Base-by-base conservation (phyloP, 805 yeast genomes). In the Starmerella davenportii region DNA sequence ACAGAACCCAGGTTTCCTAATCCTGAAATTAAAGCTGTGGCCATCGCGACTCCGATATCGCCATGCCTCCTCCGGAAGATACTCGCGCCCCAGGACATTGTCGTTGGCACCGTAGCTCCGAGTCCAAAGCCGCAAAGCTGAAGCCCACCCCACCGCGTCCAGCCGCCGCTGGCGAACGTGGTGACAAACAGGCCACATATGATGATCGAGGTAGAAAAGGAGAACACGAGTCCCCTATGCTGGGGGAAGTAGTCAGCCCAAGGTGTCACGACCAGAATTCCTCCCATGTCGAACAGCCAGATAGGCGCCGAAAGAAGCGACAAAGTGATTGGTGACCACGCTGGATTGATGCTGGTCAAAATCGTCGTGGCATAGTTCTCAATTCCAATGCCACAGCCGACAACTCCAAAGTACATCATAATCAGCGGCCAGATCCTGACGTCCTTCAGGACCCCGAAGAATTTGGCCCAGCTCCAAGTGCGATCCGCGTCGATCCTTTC, bases 391-490 rank as follows among this genome's bases (percentile, higher is more conserved):
- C 94, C 94, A n/a, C 81, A 72, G 35, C 93, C 94, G 20, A 81
- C 93, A 17, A 79, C 93, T 16, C 93, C 94, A 54, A 81, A 82
- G 59, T 81, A 81, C 93, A 81, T 81, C 59, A 81, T 63, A 34
- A 79, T 63, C 42, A 82, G 57, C 1, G 93, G 90, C 85, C 85
- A 80, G 31, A 76, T 63, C 46, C 90, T 65, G 34, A 66, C 51
- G 53, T 82, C 93, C 24, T 63, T 49, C 18, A 79, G 46, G 30
- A 81, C 68, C 7, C 53, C 55, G 31, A 57, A 49, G 23, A 81
- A 62, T 43, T 79, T 87, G 29, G 55, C 61, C 63, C 70, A 61
- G 0, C 65, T 65, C 87, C 90, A 81, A 4, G 54, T 45, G 3
- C 59, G 41, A 25, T 58, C 39, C 21, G 59, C 57, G 34, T 50